A percentile compares a stretch with the other conserved stretches of the same genome.
Evolutionary conservation across 306 rosid genomes (phyloP).

Genomic region (Comarum palustre): DNA sequence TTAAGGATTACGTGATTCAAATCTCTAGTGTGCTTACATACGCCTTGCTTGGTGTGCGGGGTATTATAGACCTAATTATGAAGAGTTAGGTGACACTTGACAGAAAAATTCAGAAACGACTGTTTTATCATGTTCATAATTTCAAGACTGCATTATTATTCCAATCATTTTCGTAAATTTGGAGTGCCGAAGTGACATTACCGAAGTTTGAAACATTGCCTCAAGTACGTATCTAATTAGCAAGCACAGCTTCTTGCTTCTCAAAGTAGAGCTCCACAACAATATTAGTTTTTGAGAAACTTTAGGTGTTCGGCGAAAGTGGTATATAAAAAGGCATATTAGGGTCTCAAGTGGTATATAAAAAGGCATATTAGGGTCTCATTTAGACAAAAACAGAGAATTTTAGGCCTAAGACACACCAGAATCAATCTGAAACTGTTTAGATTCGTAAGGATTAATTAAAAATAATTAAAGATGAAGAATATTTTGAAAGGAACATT

Average conservation of each 20-base stretch:
- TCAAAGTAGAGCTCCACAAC: not conserved
- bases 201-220: not conserved
- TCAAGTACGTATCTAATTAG: no score
- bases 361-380: not conserved
- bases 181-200: not conserved
- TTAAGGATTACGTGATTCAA: not conserved
- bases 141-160: no score
- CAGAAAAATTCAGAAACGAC: no score
- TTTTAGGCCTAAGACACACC: not conserved
- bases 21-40: not conserved
- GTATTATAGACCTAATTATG: no score
- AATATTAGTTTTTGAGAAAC: not conserved
- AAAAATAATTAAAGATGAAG: conserved; percentile 18
- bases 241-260: not conserved
- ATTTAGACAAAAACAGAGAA: not conserved
- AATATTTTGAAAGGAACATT: conserved; percentile 43
- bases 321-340: no score
- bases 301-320: not conserved
- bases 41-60: not conserved
- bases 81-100: no score
- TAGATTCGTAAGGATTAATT: not conserved
- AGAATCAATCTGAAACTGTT: not conserved
- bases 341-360: not conserved
- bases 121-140: not conserved
- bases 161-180: no score